A percentile compares a stretch with the other conserved stretches of the same genome.
Conservation (phyloP, 495 filamentous ascomycete genomes). For the Chaetomium fimeti region DNA sequence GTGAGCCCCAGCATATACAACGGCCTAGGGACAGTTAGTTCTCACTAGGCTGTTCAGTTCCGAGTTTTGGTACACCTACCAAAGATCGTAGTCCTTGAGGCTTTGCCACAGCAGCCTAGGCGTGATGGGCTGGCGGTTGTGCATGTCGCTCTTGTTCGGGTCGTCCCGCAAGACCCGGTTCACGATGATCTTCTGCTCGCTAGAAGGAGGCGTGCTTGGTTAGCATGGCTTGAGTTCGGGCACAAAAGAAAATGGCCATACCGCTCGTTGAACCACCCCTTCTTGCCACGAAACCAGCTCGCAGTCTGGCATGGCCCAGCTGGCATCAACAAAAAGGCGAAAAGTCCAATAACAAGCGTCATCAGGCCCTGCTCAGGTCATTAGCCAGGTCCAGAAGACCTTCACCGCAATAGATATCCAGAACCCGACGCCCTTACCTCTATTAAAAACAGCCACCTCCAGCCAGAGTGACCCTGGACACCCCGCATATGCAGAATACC, state of each 20-base stretch:
- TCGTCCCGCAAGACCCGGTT: slow-evolving; percentile 72
- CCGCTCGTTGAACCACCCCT: slow-evolving; percentile 69
- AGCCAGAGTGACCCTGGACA: slow-evolving; percentile 59
- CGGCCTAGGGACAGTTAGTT: slow-evolving; percentile 40
- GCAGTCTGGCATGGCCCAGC: slow-evolving; percentile 69
- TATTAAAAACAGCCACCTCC: slow-evolving; percentile 52
- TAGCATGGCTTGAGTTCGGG: neutral
- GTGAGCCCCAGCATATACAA: slow-evolving; percentile 65
- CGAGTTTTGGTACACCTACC: slow-evolving; percentile 38
- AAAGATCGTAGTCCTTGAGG: slow-evolving; percentile 70
- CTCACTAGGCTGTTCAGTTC: neutral
- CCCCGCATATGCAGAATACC: slow-evolving; percentile 68
- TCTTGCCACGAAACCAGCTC: slow-evolving; percentile 64
- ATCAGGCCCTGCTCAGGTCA: slow-evolving; percentile 41
- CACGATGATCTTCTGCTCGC: slow-evolving; percentile 67
- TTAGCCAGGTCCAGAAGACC: neutral
- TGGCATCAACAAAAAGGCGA: slow-evolving; percentile 67
- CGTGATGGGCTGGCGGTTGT: slow-evolving; percentile 62
- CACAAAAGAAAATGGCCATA: slow-evolving; percentile 22
- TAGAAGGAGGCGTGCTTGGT: slow-evolving; percentile 11
- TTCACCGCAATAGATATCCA: neutral
- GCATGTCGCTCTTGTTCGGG: slow-evolving; percentile 63
- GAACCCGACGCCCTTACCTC: slow-evolving; percentile 22
- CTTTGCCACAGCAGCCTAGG: slow-evolving; percentile 59
- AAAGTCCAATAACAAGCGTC: slow-evolving; percentile 63